These are phyloP conservation scores for Voacanga thouarsii DNA, from an alignment of 257 asterid species.

Conservation along the genomic window DNA sequence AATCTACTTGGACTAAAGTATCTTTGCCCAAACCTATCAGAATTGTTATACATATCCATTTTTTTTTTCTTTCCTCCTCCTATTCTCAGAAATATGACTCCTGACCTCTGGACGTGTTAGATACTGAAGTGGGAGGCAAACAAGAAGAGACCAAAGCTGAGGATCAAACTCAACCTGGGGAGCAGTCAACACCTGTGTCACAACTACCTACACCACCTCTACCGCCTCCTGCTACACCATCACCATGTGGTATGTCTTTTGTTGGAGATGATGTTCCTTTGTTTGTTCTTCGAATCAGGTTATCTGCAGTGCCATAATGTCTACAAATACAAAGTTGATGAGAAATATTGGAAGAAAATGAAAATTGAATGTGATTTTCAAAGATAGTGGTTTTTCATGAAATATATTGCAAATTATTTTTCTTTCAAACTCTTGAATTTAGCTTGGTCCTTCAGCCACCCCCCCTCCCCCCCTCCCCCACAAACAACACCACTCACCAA, in stretches of 20 bases:
- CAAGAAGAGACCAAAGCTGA: slow-evolving; percentile 34
- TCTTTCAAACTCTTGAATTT: background rate
- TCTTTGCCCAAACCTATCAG: background rate
- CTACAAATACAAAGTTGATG: background rate
- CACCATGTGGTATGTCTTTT: slow-evolving; percentile 48
- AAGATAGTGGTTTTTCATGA: too few relatives aligned
- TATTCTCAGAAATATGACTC: slow-evolving; percentile 3
- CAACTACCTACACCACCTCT: slow-evolving; percentile 35
- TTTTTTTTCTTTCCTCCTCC: background rate
- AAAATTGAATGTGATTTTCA: background rate
- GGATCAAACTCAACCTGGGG: slow-evolving; percentile 32
- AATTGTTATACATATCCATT: background rate
- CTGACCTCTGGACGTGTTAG: slow-evolving; percentile 21
- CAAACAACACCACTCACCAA: too few relatives aligned
- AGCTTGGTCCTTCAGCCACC: background rate
- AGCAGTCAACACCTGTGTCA: slow-evolving; percentile 33
- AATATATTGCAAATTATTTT: too few relatives aligned
- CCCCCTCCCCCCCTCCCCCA: too few relatives aligned
- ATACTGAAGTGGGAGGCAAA: slow-evolving; percentile 40
- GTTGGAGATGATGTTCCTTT: slow-evolving; percentile 2
- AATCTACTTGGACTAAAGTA: background rate
- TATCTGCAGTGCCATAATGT: background rate
- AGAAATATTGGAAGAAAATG: background rate
- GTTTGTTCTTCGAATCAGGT: background rate
- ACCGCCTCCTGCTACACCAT: slow-evolving; percentile 26